Percentiles rank a stretch among this genome's conserved stretches.
phyloP scores from a whole-genome alignment of 2,329 filamentous ascomycete species.

The Lojkania enalia region DNA sequence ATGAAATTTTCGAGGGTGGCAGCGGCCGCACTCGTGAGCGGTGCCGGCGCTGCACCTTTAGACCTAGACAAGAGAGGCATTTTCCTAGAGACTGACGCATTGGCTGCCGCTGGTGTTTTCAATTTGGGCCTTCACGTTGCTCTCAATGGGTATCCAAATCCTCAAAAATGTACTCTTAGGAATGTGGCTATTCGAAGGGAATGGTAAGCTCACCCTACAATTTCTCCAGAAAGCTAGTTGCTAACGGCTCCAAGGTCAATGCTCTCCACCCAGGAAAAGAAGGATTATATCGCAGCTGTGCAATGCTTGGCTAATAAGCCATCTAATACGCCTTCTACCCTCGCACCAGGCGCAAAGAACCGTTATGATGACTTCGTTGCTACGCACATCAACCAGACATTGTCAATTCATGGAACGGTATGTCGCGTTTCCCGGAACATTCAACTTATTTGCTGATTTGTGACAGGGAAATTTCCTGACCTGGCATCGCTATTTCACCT shows the following conservation, averaged over 20 bases:
- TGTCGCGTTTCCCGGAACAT: background rate
- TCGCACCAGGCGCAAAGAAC: constrained; percentile 35
- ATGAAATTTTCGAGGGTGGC: constrained; percentile 24
- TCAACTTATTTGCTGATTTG: constrained; percentile 3
- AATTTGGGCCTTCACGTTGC: constrained; percentile 37
- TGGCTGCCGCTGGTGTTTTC: constrained; percentile 39
- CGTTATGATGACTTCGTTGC: constrained; percentile 45
- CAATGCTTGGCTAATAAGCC: constrained; percentile 37
- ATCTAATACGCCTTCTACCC: constrained; percentile 29
- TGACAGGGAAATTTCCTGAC: constrained; percentile 37
- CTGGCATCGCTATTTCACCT: constrained; percentile 50
- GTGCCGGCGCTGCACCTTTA: constrained; percentile 22
- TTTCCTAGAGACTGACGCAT: constrained; percentile 32
- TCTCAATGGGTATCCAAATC: constrained; percentile 26
- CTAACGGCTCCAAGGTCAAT: constrained; percentile 20
- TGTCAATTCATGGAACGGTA: constrained; percentile 41
- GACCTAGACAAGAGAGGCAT: constrained; percentile 19
- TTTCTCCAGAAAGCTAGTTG: constrained; percentile 2
- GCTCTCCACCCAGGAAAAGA: constrained; percentile 33
- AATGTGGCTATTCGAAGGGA: constrained; percentile 49
- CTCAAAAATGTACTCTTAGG: constrained; percentile 38
- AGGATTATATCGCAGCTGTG: constrained; percentile 42
- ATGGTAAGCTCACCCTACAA: constrained; percentile 40
- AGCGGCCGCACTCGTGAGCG: constrained; percentile 19
- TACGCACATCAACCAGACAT: constrained; percentile 42